Percentiles rank a stretch among this genome's conserved stretches.
phyloP scores from a whole-genome alignment of 257 asterid genomes.

The Nicotiana knightiana region DNA sequence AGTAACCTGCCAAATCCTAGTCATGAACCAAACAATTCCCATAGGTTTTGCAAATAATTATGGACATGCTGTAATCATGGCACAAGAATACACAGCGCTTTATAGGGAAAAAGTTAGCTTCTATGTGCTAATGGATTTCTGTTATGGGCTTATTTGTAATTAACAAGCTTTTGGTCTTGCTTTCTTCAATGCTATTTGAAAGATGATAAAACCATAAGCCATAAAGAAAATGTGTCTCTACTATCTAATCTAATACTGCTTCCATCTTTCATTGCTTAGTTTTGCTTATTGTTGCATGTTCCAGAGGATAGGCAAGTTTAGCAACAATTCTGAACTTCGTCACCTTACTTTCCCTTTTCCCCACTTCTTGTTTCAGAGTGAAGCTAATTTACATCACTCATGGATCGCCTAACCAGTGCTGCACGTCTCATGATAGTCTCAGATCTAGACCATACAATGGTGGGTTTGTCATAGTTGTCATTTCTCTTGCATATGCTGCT shows the following conservation, averaged over 20 bases:
- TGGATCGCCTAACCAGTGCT: constrained; percentile 66
- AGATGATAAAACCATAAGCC: not conserved
- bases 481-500: not conserved
- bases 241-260: not conserved
- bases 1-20: not conserved
- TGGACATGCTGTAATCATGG: not conserved
- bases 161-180: not conserved
- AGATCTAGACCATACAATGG: constrained; percentile 98
- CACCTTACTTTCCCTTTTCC: not conserved
- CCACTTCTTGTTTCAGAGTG: constrained; percentile 36
- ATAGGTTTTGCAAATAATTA: not conserved
- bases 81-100: not conserved
- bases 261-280: not conserved
- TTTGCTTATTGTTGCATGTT: not conserved
- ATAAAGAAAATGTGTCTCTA: not conserved
- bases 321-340: not conserved
- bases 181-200: not conserved
- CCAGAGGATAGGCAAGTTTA: not conserved
- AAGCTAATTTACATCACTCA: constrained; percentile 23
- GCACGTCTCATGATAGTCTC: constrained; percentile 94
- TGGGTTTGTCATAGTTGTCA: constrained; percentile 24
- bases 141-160: not conserved
- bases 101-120: not conserved
- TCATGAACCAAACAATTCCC: not conserved
- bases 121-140: not conserved